Evolutionary conservation across 768 basidiomycete species (phyloP), one percentile per base, ranked within the genome.

Genomic region (Agaricus bisporus): DNA sequence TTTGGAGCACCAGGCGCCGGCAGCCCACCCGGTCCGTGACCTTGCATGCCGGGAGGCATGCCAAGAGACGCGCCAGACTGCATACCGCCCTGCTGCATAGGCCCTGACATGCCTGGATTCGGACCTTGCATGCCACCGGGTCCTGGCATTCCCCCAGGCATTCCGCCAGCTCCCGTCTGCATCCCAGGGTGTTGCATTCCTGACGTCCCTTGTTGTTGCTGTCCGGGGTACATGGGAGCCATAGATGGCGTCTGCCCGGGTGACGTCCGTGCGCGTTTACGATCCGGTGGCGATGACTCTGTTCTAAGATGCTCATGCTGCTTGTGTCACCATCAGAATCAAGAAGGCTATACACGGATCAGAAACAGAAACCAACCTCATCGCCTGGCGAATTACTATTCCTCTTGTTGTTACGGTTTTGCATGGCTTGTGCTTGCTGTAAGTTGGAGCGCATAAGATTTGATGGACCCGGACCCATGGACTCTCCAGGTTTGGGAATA

Each of bases 311-410:
- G 70, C 38, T 78, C 80, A 53, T 78, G 77, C 77, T 79, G 58
- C 25, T 47, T 58, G 54, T 28, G 50, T 38, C 55, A n/a, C 54
- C 41, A 28, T 9, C 18, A 45, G 48, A 51, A 10, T 8, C 12
- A 39, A 48, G 55, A 17, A 15, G 15, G 59, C 32, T 11, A 32
- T 32, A 11, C 32, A 11, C 8, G 7, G 32, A 32, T 32, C 11
- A 32, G 4, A 32, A 4, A 11, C 32, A 32, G 22, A 52, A 58
- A 53, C 57, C 58, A 58, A 83, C 82, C 61, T 83, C 83, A 66
- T 83, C 83, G 35, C 74, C 77, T 5, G 83, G 83, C 5, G 82
- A 82, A 10, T 80, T 83, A 62, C 81, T 84, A 58, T 69, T 81
- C 58, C 83, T 59, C 60, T 46, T 61, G 57, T 46, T 61, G 57